Percentiles rank a stretch among this genome's conserved stretches.
Evolutionary conservation across 2,329 filamentous ascomycete species (phyloP).

Genomic region (Hansfordia pulvinata): DNA sequence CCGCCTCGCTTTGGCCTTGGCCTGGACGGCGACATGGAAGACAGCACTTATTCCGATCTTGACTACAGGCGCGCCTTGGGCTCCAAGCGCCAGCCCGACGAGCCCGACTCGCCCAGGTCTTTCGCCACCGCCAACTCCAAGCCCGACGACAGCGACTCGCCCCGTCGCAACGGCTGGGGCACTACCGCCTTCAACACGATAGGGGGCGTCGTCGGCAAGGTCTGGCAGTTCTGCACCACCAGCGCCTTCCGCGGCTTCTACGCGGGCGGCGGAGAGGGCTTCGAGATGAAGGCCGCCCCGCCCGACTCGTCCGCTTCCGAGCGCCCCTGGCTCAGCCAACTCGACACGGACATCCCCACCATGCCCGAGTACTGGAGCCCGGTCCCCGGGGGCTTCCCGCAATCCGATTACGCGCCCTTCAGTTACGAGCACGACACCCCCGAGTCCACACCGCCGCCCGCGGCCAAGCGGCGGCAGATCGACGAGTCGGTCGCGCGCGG

Average conservation of each 20-base stretch:
- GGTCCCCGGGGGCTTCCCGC: conserved; percentile 17
- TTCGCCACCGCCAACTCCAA: conserved; percentile 11
- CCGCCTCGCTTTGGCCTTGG: conserved; percentile 14
- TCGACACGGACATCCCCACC: conserved; percentile 15
- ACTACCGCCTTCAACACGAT: conserved; percentile 46
- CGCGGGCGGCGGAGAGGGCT: conserved; percentile 67
- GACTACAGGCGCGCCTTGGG: conserved; percentile 40
- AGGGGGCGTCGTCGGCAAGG: conserved; percentile 57
- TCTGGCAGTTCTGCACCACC: conserved; percentile 72
- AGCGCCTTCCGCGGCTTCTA: conserved; percentile 73
- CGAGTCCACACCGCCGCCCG: conserved; percentile 29
- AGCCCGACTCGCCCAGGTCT: conserved; percentile 19
- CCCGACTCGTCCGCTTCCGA: too few relatives aligned
- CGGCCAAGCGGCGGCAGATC: conserved; percentile 41
- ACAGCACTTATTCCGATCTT: conserved; percentile 42
- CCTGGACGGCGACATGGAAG: conserved; percentile 25
- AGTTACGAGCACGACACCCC: conserved; percentile 17
- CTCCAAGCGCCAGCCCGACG: conserved; percentile 25
- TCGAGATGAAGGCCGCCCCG: too few relatives aligned
- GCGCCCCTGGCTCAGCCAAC: too few relatives aligned
- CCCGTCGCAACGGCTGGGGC: conserved; percentile 39
- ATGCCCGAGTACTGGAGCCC: conserved; percentile 8
- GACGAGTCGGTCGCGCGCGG: conserved; percentile 25
- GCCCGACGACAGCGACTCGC: conserved; percentile 9
- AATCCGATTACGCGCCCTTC: conserved; percentile 18